These are phyloP conservation scores for Taphrina communis DNA, from an alignment of 1,139 yeast species.

Conservation along the genomic window DNA sequence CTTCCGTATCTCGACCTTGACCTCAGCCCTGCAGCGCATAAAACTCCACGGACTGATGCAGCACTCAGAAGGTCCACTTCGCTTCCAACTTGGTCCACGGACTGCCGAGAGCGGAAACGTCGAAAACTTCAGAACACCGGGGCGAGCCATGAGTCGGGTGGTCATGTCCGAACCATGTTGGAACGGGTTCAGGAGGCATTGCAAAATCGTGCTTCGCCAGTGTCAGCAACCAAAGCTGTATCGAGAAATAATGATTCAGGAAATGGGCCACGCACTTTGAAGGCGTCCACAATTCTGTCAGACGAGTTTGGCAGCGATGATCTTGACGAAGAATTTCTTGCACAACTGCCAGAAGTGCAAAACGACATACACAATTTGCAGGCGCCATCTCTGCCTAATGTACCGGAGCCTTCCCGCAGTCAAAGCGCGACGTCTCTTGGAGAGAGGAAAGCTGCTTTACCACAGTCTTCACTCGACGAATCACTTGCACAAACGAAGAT, in stretches of 20 bases:
- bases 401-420: not conserved
- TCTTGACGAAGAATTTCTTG: conserved; percentile 12
- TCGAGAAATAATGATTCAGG: not conserved
- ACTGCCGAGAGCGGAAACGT: conserved; percentile 14
- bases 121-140: not conserved
- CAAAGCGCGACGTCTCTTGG: not conserved
- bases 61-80: conserved; percentile 30
- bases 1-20: conserved; percentile 33
- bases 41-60: conserved; percentile 22
- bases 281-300: not conserved
- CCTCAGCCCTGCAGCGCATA: conserved; percentile 19
- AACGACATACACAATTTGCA: not conserved
- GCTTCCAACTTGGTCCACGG: conserved; percentile 32
- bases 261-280: not conserved
- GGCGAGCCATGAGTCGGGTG: not conserved
- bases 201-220: conserved; percentile 11
- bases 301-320: conserved; percentile 29
- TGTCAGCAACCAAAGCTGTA: not conserved
- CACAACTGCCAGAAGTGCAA: conserved; percentile 19
- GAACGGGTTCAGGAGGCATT: conserved; percentile 29
- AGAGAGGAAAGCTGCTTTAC: too few relatives aligned
- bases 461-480: not conserved
- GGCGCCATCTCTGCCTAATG: not conserved
- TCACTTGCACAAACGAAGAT: too few relatives aligned
- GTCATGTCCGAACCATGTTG: conserved; percentile 30